Evolutionary conservation across 108 stramenopile genomes (phyloP).

Genomic region (Fragilaria radians): DNA sequence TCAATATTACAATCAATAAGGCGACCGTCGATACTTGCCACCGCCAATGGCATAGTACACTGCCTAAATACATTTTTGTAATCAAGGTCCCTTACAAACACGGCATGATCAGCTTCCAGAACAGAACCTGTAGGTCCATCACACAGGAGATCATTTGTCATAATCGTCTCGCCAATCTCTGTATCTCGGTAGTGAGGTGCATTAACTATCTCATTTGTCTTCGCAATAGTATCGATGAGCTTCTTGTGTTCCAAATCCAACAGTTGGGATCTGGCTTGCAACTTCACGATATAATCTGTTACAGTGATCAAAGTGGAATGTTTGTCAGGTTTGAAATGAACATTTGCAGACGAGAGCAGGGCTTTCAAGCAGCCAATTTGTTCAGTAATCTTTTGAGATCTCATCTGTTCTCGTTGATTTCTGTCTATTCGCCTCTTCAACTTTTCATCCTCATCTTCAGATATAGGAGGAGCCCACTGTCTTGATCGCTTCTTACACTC

Average conservation of each 20-base stretch:
- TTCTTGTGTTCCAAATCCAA: constrained; percentile 69
- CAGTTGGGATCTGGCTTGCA: constrained; percentile 41
- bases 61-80: constrained; percentile 54
- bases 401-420: constrained; percentile 70
- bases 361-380: constrained; percentile 59
- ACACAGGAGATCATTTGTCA: constrained; percentile 5
- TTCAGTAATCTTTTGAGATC: constrained; percentile 63
- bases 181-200: constrained; percentile 15
- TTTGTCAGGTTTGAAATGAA: constrained; percentile 69
- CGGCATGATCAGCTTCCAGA: constrained; percentile 35
- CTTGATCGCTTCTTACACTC: constrained; percentile 6
- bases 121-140: neutral
- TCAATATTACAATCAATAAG: constrained; percentile 75
- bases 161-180: neutral
- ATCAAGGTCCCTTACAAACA: constrained; percentile 63
- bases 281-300: constrained; percentile 56
- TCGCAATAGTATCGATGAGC: constrained; percentile 54
- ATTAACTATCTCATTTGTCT: constrained; percentile 44
- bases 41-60: constrained; percentile 54
- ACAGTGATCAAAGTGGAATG: constrained; percentile 68
- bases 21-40: constrained; percentile 72
- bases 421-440: constrained; percentile 54
- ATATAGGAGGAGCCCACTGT: constrained; percentile 26
- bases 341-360: constrained; percentile 44
- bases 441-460: constrained; percentile 68